Percentiles rank a stretch among this genome's conserved stretches.
phyloP scores from a whole-genome alignment of 306 rosid species.

The Corylus heterophylla region DNA sequence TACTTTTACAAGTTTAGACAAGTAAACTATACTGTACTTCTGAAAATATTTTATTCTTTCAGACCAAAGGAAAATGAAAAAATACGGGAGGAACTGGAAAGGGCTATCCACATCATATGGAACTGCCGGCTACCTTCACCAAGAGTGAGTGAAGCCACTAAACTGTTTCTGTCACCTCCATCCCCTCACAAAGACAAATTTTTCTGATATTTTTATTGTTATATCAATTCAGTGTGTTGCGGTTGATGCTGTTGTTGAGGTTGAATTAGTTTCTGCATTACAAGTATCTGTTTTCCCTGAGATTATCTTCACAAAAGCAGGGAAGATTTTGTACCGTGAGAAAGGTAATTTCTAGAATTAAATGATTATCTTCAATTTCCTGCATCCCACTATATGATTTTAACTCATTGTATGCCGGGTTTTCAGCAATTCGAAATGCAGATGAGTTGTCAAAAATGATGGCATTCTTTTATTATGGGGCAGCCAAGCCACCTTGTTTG shows the following conservation, averaged over 20 bases:
- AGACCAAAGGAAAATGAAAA: constrained; percentile 90
- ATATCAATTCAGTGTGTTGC: constrained; percentile 68
- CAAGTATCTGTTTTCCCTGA: constrained; percentile 76
- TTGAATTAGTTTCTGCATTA: constrained; percentile 68
- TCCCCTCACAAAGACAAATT: constrained; percentile 3
- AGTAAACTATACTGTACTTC: not conserved
- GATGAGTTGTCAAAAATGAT: constrained; percentile 86
- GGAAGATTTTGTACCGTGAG: constrained; percentile 79
- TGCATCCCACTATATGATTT: constrained; percentile 6
- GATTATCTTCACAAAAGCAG: constrained; percentile 80
- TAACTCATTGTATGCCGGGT: constrained; percentile 19
- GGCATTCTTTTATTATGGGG: constrained; percentile 87
- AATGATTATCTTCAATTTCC: not conserved
- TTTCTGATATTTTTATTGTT: constrained; percentile 7
- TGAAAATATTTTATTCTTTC: constrained; percentile 10
- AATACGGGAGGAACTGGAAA: constrained; percentile 62
- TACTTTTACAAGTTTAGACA: constrained; percentile 2
- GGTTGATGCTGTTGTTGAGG: constrained; percentile 82
- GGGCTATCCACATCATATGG: constrained; percentile 90
- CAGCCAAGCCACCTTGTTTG: constrained; percentile 73
- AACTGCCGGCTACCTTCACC: constrained; percentile 92
- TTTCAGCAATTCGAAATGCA: constrained; percentile 64
- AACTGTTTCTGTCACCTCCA: constrained; percentile 13
- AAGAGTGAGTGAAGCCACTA: constrained; percentile 56
- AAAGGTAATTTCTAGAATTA: constrained; percentile 48